Percentiles rank a stretch among this genome's conserved stretches.
phyloP scores from a whole-genome alignment of 1,284 basidiomycete species.

The Taiwanofungus camphoratus region DNA sequence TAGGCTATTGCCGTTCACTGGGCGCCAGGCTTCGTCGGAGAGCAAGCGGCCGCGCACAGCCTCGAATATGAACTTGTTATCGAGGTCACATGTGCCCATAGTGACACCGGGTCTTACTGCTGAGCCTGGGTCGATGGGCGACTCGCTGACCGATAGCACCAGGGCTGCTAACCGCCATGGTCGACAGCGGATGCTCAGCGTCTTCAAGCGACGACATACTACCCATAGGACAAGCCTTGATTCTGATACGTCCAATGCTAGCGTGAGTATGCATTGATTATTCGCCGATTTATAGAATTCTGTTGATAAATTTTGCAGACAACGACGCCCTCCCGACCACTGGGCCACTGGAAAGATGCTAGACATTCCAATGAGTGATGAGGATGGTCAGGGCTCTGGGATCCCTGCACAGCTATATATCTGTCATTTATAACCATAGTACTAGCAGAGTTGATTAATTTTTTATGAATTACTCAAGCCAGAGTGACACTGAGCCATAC shows the following conservation, averaged over 20 bases:
- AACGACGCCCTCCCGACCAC: no score
- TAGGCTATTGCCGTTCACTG: slow-evolving; percentile 11
- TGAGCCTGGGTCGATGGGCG: slow-evolving; percentile 16
- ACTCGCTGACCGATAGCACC: slow-evolving; percentile 9
- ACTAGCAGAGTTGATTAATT: no score
- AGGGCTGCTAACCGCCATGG: slow-evolving; percentile 11
- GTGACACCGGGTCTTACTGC: slow-evolving; percentile 15
- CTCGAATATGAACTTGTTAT: not conserved
- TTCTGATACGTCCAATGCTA: slow-evolving; percentile 15
- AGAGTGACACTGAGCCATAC: no score
- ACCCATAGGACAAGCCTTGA: slow-evolving; percentile 20
- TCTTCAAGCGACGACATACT: slow-evolving; percentile 34
- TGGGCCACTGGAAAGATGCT: no score
- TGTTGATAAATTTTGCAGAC: no score
- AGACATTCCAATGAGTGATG: no score
- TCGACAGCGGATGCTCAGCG: slow-evolving; percentile 32
- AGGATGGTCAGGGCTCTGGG: no score
- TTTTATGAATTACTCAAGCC: no score
- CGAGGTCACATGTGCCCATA: not conserved
- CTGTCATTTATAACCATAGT: slow-evolving; percentile 4
- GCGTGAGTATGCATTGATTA: slow-evolving; percentile 12
- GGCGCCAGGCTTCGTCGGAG: slow-evolving; percentile 1
- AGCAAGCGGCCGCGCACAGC: not conserved
- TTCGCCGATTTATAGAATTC: no score
- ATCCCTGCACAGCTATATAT: no score